phyloP scores from a whole-genome alignment of 2,329 filamentous ascomycete genomes.

The Colletotrichum euphorbiae region DNA sequence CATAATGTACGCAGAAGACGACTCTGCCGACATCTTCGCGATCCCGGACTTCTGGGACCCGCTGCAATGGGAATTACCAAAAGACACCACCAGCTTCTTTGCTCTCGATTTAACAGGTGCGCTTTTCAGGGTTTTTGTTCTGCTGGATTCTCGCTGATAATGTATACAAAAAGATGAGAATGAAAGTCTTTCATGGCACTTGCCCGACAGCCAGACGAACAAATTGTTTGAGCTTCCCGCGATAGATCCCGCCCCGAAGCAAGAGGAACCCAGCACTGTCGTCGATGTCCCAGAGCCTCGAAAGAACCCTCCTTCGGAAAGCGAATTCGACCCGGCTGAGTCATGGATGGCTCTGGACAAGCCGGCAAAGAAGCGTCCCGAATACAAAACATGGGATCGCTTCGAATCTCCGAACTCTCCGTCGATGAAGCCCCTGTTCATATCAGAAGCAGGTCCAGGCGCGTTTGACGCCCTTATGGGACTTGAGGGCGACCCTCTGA shows the following conservation, averaged over 20 bases:
- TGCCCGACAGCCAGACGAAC: slow-evolving; percentile 41
- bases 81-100: slow-evolving; percentile 56
- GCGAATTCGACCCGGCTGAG: slow-evolving; percentile 44
- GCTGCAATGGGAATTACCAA: slow-evolving; percentile 57
- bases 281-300: not conserved
- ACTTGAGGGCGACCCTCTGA: slow-evolving; percentile 54
- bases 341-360: slow-evolving; percentile 61
- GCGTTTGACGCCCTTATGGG: slow-evolving; percentile 74
- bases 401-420: slow-evolving; percentile 63
- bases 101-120: slow-evolving; percentile 51
- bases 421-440: slow-evolving; percentile 60
- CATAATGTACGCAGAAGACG: slow-evolving; percentile 55
- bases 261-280: slow-evolving; percentile 40
- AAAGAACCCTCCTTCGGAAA: slow-evolving; percentile 42
- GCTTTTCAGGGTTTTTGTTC: slow-evolving; percentile 34
- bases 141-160: not conserved
- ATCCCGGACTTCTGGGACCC: slow-evolving; percentile 71
- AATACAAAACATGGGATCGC: slow-evolving; percentile 76
- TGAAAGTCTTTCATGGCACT: slow-evolving; percentile 26
- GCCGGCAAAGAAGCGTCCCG: slow-evolving; percentile 46
- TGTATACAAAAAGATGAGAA: not conserved
- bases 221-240: slow-evolving; percentile 58
- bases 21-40: slow-evolving; percentile 68
- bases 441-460: slow-evolving; percentile 75
- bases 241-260: slow-evolving; percentile 27